phyloP scores from a whole-genome alignment of 495 filamentous ascomycete genomes.

The Penicillium riverlandense region DNA sequence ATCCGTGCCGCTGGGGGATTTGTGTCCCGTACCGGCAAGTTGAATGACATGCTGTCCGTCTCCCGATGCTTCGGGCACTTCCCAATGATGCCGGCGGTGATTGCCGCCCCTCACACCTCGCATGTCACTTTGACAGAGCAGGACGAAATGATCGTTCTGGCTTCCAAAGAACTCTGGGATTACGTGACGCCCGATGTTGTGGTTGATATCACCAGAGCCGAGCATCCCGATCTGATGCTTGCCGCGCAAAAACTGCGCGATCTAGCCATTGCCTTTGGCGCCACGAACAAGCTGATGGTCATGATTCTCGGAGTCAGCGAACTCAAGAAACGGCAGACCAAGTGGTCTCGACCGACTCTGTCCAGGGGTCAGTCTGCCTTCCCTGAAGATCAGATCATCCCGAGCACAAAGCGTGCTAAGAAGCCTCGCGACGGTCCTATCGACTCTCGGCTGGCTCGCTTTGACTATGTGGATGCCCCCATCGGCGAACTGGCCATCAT shows the following conservation, averaged over 20 bases:
- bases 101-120: conserved; percentile 79
- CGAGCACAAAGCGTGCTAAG: conserved; percentile 56
- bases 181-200: conserved; percentile 80
- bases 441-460: conserved; percentile 75
- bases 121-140: conserved; percentile 76
- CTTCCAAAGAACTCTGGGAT: conserved; percentile 91
- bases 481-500: conserved; percentile 85
- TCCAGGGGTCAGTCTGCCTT: conserved; percentile 69
- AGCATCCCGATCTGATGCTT: conserved; percentile 83
- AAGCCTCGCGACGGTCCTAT: conserved; percentile 57
- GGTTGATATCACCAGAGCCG: conserved; percentile 82
- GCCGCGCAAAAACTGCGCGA: conserved; percentile 95
- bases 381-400: conserved; percentile 60
- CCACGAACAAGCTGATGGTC: conserved; percentile 93
- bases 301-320: conserved; percentile 94
- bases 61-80: conserved; percentile 94
- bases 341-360: conserved; percentile 67
- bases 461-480: conserved; percentile 88
- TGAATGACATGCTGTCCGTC: conserved; percentile 86
- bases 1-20: conserved; percentile 94
- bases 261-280: conserved; percentile 90
- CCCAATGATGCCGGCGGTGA: conserved; percentile 84
- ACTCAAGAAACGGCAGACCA: conserved; percentile 72
- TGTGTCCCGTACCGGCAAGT: conserved; percentile 85
- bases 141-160: conserved; percentile 90